These are phyloP conservation scores for Fusarium concolor DNA, from an alignment of 2,329 filamentous ascomycete species.

Conservation along the genomic window DNA sequence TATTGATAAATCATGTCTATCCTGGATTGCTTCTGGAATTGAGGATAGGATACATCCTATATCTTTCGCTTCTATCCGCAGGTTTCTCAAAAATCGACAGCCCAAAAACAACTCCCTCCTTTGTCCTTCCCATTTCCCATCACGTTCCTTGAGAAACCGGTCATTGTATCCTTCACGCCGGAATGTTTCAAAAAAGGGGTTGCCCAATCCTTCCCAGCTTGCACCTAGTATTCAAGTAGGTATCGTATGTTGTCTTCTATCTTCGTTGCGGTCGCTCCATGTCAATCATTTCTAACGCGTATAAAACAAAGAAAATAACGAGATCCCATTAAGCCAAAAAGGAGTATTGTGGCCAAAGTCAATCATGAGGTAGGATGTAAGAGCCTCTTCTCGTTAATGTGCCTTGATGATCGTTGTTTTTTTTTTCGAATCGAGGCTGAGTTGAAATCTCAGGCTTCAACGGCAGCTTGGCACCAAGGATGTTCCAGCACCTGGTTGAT, in stretches of 20 bases:
- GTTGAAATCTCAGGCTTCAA: constrained; percentile 8
- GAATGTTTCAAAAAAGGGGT: constrained; percentile 9
- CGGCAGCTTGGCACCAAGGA: constrained; percentile 72
- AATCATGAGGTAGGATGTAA: constrained; percentile 17
- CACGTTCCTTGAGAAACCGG: constrained; percentile 3
- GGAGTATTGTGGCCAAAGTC: constrained; percentile 43
- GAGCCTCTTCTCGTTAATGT: constrained; percentile 13
- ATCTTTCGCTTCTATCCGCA: constrained; percentile 29
- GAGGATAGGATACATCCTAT: constrained; percentile 16
- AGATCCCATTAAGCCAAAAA: constrained; percentile 34
- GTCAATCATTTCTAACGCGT: constrained; percentile 36
- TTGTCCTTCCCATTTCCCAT: constrained; percentile 13
- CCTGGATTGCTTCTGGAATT: constrained; percentile 11
- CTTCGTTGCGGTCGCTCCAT: constrained; percentile 21
- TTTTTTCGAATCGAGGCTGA: not conserved
- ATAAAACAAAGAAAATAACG: constrained; percentile 25
- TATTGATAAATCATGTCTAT: constrained; percentile 26
- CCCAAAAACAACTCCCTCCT: constrained; percentile 28
- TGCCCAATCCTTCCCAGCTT: constrained; percentile 13
- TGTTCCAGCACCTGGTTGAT: constrained; percentile 91
- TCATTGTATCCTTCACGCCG: constrained; percentile 24
- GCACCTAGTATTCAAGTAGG: constrained; percentile 13
- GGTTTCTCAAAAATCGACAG: constrained; percentile 18
- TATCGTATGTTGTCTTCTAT: constrained; percentile 32
- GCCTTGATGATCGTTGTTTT: constrained; percentile 17